These are phyloP conservation scores for Boletus insuetus DNA, from an alignment of 768 basidiomycete genomes.

Conservation along the genomic window DNA sequence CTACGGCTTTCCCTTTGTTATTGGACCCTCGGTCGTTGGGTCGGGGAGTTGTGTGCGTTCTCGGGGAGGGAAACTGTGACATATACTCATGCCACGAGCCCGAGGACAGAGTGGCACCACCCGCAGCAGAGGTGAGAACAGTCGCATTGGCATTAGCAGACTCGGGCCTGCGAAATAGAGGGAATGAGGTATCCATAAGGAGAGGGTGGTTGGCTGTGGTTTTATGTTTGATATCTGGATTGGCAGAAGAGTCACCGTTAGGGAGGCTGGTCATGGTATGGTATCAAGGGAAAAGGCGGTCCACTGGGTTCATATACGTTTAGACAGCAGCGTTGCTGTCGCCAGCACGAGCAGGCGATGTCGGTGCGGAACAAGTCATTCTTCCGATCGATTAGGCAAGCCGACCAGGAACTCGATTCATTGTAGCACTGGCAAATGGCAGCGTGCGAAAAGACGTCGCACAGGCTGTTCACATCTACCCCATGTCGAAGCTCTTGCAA, in stretches of 20 bases:
- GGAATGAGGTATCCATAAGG: not conserved
- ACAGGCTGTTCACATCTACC: too few species aligned
- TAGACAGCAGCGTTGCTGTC: not conserved
- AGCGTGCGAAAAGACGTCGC: too few species aligned
- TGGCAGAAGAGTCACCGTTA: conserved; percentile 31
- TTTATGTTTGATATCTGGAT: conserved; percentile 21
- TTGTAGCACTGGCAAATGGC: not conserved
- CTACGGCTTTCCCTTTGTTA: conserved; percentile 26
- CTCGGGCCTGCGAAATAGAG: not conserved
- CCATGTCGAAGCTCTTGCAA: too few species aligned
- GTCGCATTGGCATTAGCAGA: not conserved
- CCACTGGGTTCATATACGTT: conserved; percentile 19
- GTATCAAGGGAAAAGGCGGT: conserved; percentile 6
- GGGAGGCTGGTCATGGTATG: conserved; percentile 26
- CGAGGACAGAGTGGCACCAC: not conserved
- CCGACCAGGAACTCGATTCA: not conserved
- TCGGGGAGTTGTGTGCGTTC: not conserved
- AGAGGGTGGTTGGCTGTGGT: conserved; percentile 1
- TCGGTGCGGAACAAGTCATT: not conserved
- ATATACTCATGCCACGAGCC: not conserved
- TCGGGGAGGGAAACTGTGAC: not conserved
- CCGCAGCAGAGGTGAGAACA: not conserved
- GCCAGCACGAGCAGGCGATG: not conserved
- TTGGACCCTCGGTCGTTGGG: not conserved
- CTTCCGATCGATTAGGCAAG: conserved; percentile 3